Base-by-base conservation (phyloP, 1,139 yeast species). In the Pichia sp. region DNA sequence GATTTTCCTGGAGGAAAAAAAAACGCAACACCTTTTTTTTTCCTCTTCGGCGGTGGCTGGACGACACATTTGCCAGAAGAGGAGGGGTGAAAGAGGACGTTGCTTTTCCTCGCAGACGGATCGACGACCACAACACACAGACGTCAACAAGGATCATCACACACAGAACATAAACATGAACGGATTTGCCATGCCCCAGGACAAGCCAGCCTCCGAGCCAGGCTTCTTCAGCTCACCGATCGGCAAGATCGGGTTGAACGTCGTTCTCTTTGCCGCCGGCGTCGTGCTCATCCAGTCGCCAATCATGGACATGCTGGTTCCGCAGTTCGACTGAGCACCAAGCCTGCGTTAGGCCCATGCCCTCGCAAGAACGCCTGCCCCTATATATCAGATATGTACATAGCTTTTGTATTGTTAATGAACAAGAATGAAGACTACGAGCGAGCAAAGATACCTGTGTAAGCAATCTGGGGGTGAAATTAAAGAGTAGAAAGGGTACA, bases 221-320 rank as follows among this genome's bases (percentile, higher is more conserved):
- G 49, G 77, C 77, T 65, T 74, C 76, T 62, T 73, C 84, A 57
- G 76, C 77, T 71, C 84, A 47, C 93, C 93, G 56, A 75, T 75
- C 25, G 85, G 74, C 72, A 82, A 87, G 55, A 73, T 85, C 53
- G 77, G 80, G 50, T 68, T 84, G 46, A 85, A 86, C 69, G 81
- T 78, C 55, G 76, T 74, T 40, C 74, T 85, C 58, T 86, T 86
- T 64, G 80, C 78, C 55, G 78, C 86, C 47, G 93, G 93, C 66
- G 86, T 85, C 60, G 81, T 81, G 22, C 79, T 85, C 69, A 80
- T 86, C 60, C 88, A 83, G 72, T 83, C 90, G 46, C 85, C 91
- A 59, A 71, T 84, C 66, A 84, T 85, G 88, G 93, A 85, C 54
- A 79, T 83, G 81, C 73, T 86, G 71, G 90, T 85, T 61, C 93